Conservation (phyloP, 2,329 filamentous ascomycete genomes). For the Aspergillus pseudoterreus region DNA sequence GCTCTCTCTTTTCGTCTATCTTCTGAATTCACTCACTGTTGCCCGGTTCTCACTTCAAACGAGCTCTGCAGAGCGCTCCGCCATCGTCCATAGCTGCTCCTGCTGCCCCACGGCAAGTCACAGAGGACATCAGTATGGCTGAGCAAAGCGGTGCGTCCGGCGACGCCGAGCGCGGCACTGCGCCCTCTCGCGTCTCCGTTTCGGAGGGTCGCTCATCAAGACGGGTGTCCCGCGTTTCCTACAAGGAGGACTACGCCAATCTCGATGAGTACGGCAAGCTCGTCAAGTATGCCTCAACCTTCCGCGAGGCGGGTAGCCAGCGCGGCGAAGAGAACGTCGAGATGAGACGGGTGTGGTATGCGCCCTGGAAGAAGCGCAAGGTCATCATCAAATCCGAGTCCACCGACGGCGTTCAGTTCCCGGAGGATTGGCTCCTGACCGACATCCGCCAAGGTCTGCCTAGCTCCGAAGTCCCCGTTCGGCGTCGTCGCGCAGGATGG, state of each 20-base stretch:
- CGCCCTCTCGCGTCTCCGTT: constrained; percentile 22
- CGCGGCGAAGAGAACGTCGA: constrained; percentile 40
- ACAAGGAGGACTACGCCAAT: constrained; percentile 29
- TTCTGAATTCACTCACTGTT: constrained; percentile 4
- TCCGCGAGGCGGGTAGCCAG: constrained; percentile 51
- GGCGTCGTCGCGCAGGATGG: constrained; percentile 64
- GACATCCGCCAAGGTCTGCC: constrained; percentile 64
- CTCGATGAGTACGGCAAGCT: constrained; percentile 64
- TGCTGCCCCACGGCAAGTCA: constrained; percentile 6
- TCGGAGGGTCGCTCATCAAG: constrained; percentile 17
- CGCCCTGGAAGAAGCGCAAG: constrained; percentile 50
- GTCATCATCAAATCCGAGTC: constrained; percentile 23
- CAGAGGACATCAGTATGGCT: constrained; percentile 17
- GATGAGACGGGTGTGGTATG: constrained; percentile 57
- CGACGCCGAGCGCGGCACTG: constrained; percentile 14
- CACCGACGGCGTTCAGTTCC: constrained; percentile 41
- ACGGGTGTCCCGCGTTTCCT: constrained; percentile 34
- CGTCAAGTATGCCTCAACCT: constrained; percentile 65
- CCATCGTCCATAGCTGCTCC: constrained; percentile 1
- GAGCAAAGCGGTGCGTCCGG: constrained; percentile 15
- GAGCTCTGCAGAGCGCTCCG: not conserved
- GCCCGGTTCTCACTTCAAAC: not conserved
- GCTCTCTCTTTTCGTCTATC: constrained; percentile 3
- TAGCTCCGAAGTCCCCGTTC: constrained; percentile 53
- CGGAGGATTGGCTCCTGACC: constrained; percentile 66